Percentiles rank a stretch among this genome's conserved stretches.
phyloP scores from a whole-genome alignment of 768 basidiomycete genomes.

The Fistulinella prunicolor region DNA sequence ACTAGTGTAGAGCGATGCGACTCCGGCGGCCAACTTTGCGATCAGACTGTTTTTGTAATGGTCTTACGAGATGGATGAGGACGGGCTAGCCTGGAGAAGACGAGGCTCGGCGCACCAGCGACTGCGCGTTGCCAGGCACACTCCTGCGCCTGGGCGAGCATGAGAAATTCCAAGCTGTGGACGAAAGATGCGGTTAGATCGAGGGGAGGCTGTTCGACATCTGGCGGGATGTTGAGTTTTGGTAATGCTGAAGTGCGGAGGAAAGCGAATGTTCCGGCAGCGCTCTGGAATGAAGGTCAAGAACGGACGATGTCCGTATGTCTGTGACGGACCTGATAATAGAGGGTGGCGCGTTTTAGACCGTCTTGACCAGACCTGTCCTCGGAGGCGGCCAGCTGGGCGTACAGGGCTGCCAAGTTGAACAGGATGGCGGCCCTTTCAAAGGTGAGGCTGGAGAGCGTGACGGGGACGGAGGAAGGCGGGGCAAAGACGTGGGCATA shows the following conservation, averaged over 20 bases:
- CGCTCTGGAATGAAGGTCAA: slow-evolving; percentile 42
- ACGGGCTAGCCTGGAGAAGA: not conserved
- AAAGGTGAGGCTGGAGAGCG: slow-evolving; percentile 71
- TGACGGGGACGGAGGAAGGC: slow-evolving; percentile 51
- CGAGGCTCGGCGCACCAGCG: slow-evolving; percentile 49
- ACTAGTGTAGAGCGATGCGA: slow-evolving; percentile 61
- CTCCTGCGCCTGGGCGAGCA: slow-evolving; percentile 95
- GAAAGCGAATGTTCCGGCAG: slow-evolving; percentile 71
- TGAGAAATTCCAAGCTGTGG: slow-evolving; percentile 64
- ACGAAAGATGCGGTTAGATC: slow-evolving; percentile 69
- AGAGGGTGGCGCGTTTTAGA: slow-evolving; percentile 70
- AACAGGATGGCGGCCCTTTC: slow-evolving; percentile 79
- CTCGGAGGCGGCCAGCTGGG: slow-evolving; percentile 69
- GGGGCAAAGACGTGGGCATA: slow-evolving; percentile 70
- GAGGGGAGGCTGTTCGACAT: slow-evolving; percentile 51
- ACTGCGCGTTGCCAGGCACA: slow-evolving; percentile 94
- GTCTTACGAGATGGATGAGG: slow-evolving; percentile 32
- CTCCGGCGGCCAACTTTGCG: slow-evolving; percentile 78
- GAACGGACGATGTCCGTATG: slow-evolving; percentile 8
- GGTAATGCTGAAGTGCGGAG: slow-evolving; percentile 53
- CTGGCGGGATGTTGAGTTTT: slow-evolving; percentile 44
- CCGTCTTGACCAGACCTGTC: slow-evolving; percentile 75
- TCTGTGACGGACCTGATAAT: slow-evolving; percentile 57
- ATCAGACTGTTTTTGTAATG: slow-evolving; percentile 80
- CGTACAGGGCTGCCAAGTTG: slow-evolving; percentile 86